Evolutionary conservation across 768 basidiomycete genomes (phyloP).

Genomic region (Lactarius deliciosus): DNA sequence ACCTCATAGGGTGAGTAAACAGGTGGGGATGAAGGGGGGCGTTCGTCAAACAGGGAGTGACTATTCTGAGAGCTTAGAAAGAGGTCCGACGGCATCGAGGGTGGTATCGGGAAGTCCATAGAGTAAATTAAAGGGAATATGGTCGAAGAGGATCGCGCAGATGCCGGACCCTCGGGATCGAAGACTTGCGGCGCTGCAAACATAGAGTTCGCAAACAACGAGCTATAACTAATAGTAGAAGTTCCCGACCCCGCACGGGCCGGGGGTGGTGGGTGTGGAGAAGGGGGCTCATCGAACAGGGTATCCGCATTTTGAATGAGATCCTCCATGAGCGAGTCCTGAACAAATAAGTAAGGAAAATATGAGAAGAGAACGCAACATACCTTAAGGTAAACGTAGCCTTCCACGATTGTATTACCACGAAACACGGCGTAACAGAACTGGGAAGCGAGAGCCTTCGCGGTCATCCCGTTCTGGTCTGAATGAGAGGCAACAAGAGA

Average conservation of each 20-base stretch:
- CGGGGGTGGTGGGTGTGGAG: conserved; percentile 64
- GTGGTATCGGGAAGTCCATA: no score
- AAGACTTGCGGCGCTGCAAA: no score
- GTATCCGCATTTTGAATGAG: conserved; percentile 67
- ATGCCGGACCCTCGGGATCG: neutral
- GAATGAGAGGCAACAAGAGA: conserved; percentile 62
- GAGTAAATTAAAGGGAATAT: neutral
- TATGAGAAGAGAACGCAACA: neutral
- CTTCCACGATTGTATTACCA: conserved; percentile 84
- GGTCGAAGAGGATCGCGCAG: neutral
- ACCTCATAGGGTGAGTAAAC: no score
- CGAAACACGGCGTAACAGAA: conserved; percentile 89
- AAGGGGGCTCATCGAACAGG: conserved; percentile 58
- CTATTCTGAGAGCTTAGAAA: neutral
- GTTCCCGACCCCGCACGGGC: conserved; percentile 34
- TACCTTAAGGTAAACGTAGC: conserved; percentile 77
- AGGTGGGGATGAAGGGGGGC: no score
- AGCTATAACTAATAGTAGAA: no score
- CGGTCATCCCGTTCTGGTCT: conserved; percentile 90
- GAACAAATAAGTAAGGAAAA: neutral
- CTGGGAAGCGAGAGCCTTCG: conserved; percentile 87
- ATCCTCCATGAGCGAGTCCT: conserved; percentile 82
- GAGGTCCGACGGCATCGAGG: neutral
- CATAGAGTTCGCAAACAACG: no score
- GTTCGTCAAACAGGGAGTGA: no score